Conservation (phyloP, 2,329 filamentous ascomycete genomes). For the Talaromyces atroroseus region DNA sequence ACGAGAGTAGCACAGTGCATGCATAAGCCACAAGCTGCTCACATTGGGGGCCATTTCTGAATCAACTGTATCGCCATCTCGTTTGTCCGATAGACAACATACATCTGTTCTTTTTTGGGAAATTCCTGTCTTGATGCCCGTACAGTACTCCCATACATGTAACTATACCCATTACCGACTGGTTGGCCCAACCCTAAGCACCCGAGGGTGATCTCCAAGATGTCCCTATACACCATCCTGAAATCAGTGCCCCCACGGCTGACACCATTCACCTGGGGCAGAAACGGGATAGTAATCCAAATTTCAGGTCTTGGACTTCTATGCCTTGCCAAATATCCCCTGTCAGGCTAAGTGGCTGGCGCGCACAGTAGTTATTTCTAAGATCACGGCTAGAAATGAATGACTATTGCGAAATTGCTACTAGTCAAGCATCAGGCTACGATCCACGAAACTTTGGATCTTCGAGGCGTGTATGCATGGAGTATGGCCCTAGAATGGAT, state of each 20-base stretch:
- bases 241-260: background rate
- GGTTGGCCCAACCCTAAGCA: slow-evolving; percentile 1
- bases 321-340: background rate
- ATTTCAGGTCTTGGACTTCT: background rate
- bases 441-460: background rate
- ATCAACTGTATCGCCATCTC: background rate
- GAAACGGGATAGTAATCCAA: background rate
- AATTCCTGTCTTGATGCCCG: background rate
- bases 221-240: background rate
- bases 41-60: slow-evolving; percentile 1
- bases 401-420: background rate
- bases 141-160: background rate
- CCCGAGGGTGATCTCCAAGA: background rate
- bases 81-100: too few relatives aligned
- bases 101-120: background rate
- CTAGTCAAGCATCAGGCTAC: background rate
- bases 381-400: background rate
- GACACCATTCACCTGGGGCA: background rate
- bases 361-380: too few relatives aligned
- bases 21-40: background rate
- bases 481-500: background rate
- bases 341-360: background rate
- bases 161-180: background rate
- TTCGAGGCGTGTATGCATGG: background rate
- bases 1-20: background rate